Evolutionary conservation across 2,329 filamentous ascomycete species (phyloP), one percentile per base, ranked within the genome.

Genomic region (Diaporthe nobilis): DNA sequence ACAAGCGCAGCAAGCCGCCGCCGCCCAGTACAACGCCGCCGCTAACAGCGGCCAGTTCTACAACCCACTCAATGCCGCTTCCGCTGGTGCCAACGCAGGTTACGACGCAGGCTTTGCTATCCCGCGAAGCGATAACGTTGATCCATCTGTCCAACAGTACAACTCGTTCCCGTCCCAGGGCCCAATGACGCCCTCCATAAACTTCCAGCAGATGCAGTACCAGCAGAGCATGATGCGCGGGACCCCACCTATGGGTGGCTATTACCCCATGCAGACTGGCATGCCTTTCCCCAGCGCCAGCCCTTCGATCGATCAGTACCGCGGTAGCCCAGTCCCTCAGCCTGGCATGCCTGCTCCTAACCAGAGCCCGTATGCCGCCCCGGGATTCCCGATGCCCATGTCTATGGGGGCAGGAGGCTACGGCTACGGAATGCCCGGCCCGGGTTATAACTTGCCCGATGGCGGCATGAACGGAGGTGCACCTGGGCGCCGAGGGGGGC

Each of bases 201-300:
- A 85, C 78, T 82, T 91, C 76, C 88, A 90, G 80, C 90, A 89
- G 78, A 81, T 92, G 78, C 90, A 91, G 77, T 92, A 90, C 80
- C 90, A 91, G 81, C 90, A 91, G 80, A 86, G 82, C 79, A 87
- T 92, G 85, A 86, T 92, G 82, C 87, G 90, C 25, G 87, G 86
- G 12, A 84, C 85, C 2, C 88, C 89, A 17, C 88, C 88, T 13
- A 88, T 91, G 84, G 88, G 86, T 80, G 90, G 88, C 81, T 91
- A 87, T 82, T 92, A 88, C 80, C 87, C 89, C 10, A 88, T 92
- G 86, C 90, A 89, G 81, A 85, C 87, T 51, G 88, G 88, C 0
- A 92, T 88, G 79, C 86, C 84, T n/a, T 92, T 88, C 79, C 87
- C 85, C 78, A 85, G 83, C 74, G 81, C 87, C 49, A 86, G 85